Base-by-base conservation (phyloP, 2,329 filamentous ascomycete species). In the Diaporthe nobilis region DNA sequence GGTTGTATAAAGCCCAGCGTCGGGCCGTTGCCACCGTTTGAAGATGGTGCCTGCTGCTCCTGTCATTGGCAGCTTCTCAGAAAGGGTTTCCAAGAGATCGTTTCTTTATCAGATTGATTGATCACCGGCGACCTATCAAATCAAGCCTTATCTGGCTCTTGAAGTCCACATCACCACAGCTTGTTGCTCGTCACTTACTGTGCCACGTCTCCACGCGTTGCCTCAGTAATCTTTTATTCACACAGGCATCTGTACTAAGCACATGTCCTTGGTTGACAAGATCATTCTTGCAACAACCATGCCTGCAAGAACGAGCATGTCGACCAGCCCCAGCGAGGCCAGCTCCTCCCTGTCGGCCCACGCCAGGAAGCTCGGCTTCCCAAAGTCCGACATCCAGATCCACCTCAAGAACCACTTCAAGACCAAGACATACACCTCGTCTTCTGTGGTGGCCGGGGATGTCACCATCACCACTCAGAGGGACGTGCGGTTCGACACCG, bases 351-450 rank as follows among this genome's bases (percentile, higher is more conserved):
- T 78, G 22, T 77, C 77, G 17, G 67, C 53, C 51, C 73, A 70
- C 39, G 75, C 72, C 49, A 79, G 71, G 65, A 68, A 49, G 39
- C 70, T 72, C 39, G 61, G 75, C 10, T 81, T 76, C 60, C 78
- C 80, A 72, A 85, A 83, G 79, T 80, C 86, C 51, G 83, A 81
- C 79, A 86, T 91, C 79, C 83, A 84, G 58, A 84, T 92, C 81
- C 83, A 85, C 71, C 85, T 92, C 71, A 84, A 89, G 79, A 85
- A 88, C 81, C 88, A 91, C 84, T 90, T 86, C 82, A 85, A 79
- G 77, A 86, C 88, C 80, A 90, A 89, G 81, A 85, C 90, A 63
- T 92, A 91, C 82, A 90, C 88, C 6, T 88, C 89, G 0, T 86
- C 86, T n/a, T 89, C 88, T 20, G 82, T 85, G 77, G 83, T 92